Evolutionary conservation across 371 early-diverging fungal genomes (phyloP).

Genomic region (Funneliformis caledonium): DNA sequence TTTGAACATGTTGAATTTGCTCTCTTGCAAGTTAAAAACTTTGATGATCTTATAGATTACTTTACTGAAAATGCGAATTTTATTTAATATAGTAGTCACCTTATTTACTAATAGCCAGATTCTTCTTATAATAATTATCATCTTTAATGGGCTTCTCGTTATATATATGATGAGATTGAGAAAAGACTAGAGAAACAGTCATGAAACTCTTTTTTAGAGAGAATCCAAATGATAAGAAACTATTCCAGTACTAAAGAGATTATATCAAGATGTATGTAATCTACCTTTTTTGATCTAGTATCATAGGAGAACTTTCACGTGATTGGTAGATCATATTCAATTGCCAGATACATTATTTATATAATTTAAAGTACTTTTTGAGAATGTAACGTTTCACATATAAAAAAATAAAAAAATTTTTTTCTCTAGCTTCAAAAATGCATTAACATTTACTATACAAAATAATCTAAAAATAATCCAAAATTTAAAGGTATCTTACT

Average conservation of each 20-base stretch:
- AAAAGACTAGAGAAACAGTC: not conserved
- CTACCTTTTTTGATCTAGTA: not conserved
- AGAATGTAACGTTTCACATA: no score
- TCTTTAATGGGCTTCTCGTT: constrained; percentile 28
- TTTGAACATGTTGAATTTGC: constrained; percentile 37
- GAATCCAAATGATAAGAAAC: not conserved
- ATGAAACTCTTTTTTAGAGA: constrained; percentile 20
- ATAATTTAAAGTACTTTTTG: no score
- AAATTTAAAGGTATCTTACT: no score
- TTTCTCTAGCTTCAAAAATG: no score
- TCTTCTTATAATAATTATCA: not conserved
- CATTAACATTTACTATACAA: no score
- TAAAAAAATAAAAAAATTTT: no score
- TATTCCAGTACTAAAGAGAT: not conserved
- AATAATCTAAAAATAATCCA: no score
- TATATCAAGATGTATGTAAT: constrained; percentile 6
- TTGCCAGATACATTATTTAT: no score
- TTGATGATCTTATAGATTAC: constrained; percentile 34
- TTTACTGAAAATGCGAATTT: constrained; percentile 31
- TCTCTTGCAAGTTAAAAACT: constrained; percentile 29
- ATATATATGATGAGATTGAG: constrained; percentile 6
- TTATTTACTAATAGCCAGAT: constrained; percentile 42
- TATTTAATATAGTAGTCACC: constrained; percentile 39
- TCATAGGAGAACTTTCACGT: not conserved
- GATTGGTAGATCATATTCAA: no score